Evolutionary conservation across 805 yeast genomes (phyloP), one percentile per base, ranked within the genome.

Genomic region (Starmerella floris): DNA sequence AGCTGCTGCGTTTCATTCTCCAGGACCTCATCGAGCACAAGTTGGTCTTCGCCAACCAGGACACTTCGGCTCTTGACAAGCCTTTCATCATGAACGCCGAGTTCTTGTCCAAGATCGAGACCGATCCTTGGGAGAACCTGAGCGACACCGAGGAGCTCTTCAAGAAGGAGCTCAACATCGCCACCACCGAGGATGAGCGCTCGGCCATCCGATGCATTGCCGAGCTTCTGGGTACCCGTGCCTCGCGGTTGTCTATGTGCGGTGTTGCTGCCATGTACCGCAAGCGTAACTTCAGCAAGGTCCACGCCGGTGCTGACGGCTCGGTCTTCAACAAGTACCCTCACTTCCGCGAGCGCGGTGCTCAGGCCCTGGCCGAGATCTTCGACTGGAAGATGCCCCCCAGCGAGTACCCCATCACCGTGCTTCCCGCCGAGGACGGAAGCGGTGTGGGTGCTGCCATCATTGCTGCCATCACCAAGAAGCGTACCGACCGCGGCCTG

Each of bases 391-490:
- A 64, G 30, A 63, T 59, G 48, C 59, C 64, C 41, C 56, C 64
- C 37, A 59, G 67, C 51, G 74, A 76, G 46, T 84, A 84, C 62
- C 97, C 97, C 51, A 77, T 91, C 58, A 65, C 71, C 51, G 76
- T 87, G 53, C 83, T 79, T 32, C 82, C 93, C 45, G 97, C 98
- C 51, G 95, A 88, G 67, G 98, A 91, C 67, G 98, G 98, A 56
- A 80, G 91, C 30, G 97, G 97, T 68, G 95, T 83, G 38, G 98
- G 98, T 61, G 98, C 98, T 43, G 98, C 97, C 40, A 74, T 88
- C 56, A 88, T 91, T 65, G 97, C 98, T 42, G 96, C 97, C 35
- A 73, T 88, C 63, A 80, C 97, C 44, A 75, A 80, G 62, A 70
- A 75, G 62, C 79, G 98, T 68, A 68, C 79, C 57, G 70, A 67